Conservation (phyloP, 345 rosid genomes). For the Pelargonium nanum region DNA sequence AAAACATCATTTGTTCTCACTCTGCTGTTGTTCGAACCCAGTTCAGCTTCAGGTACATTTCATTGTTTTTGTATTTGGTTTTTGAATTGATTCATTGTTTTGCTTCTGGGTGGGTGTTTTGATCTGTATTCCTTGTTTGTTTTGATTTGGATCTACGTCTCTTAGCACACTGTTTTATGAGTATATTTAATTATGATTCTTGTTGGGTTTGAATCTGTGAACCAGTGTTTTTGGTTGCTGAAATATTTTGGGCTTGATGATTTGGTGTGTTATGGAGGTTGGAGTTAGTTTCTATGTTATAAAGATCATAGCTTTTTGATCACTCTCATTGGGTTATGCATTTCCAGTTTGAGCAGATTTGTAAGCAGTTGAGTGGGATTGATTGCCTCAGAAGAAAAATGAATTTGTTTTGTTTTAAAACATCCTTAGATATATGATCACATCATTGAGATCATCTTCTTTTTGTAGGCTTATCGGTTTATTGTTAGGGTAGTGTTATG, state of each 20-base stretch:
- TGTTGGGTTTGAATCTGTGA: background rate
- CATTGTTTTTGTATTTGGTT: background rate
- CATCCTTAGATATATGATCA: background rate
- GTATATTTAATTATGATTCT: background rate
- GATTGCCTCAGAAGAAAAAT: background rate
- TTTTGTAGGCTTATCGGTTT: background rate
- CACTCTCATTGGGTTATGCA: no score
- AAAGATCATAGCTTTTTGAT: background rate
- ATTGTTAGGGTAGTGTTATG: no score
- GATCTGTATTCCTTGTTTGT: background rate
- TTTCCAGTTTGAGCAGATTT: background rate
- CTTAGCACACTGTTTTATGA: background rate
- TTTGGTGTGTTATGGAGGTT: background rate
- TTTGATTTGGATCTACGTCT: background rate
- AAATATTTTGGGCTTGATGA: background rate
- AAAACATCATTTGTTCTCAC: background rate
- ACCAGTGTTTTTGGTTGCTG: no score
- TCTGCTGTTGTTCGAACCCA: background rate
- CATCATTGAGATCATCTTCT: background rate
- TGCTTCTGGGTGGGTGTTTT: no score
- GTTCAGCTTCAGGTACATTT: background rate
- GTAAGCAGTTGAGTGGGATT: background rate
- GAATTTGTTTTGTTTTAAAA: background rate
- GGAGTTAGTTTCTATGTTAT: background rate
- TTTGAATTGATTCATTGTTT: background rate